Evolutionary conservation across 1,139 yeast genomes (phyloP), one percentile per base, ranked within the genome.

Genomic region (Trichomonascaceae sp.): DNA sequence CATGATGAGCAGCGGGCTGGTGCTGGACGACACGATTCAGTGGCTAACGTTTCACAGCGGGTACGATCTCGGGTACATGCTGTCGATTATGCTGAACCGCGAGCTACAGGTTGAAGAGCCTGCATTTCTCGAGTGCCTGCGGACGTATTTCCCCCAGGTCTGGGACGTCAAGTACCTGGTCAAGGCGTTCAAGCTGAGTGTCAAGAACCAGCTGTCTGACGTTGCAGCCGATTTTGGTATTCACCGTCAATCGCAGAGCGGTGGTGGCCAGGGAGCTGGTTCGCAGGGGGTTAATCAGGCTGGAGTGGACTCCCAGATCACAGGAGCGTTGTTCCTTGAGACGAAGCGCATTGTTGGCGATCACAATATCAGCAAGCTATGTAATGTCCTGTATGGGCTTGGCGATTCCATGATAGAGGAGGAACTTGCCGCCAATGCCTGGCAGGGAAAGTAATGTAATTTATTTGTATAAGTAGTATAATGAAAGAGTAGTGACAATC

Each of bases 41-140:
- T 89, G 98, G 98, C 67, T 85, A 36, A 79, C 94, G 42, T 89
- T 78, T 59, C 97, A 89, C 55, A 48, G 61, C 1, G 98, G 97
- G 13, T 89, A 89, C 57, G 98, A 89, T 57, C 71, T 87, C 52
- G 98, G 98, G 1, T 87, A 87, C 55, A 64, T 89, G 43, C 62
- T 85, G 27, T 75, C 93, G 37, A 65, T 85, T 43, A 65, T 89
- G 54, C 72, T 78, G 45, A 82, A 84, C 55, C 71, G 73, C 39
- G 64, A 67, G 33, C 78, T 89, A 63, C 97, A 97, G 1, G 72
- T 71, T 16, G 84, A 77, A 45, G 92, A 81, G 52, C 69, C 72
- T 28, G 94, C 79, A 30, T 89, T 84, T 50, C 67, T 77, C 43
- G 67, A 75, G 65, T 74, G 85, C 68, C 66, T 85, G 35, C 59